phyloP scores from a whole-genome alignment of 2,329 filamentous ascomycete genomes.

The Fusarium graminum region DNA sequence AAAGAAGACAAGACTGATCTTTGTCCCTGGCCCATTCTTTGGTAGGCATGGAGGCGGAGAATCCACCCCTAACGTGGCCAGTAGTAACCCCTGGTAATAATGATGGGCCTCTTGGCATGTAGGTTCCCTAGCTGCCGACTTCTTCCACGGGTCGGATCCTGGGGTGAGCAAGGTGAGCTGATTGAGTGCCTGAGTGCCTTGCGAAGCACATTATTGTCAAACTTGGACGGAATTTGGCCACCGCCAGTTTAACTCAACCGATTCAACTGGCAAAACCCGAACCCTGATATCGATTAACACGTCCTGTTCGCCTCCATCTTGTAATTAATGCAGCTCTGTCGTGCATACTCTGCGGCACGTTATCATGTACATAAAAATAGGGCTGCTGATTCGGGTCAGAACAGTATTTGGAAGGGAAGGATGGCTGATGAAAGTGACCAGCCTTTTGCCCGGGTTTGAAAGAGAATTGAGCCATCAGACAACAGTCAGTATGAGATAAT shows the following conservation, averaged over 20 bases:
- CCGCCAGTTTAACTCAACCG: slow-evolving; percentile 2
- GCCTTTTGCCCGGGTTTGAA: slow-evolving; percentile 31
- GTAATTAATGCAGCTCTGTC: slow-evolving; percentile 35
- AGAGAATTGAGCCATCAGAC: slow-evolving; percentile 18
- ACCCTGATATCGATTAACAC: slow-evolving; percentile 2
- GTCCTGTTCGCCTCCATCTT: not conserved
- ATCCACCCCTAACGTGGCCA: slow-evolving; percentile 18
- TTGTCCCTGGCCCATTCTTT: slow-evolving; percentile 21
- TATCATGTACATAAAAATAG: slow-evolving; percentile 4
- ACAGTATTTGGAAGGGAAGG: slow-evolving; percentile 29
- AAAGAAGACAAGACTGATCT: slow-evolving; percentile 33
- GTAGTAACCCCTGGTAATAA: slow-evolving; percentile 32
- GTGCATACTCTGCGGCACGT: slow-evolving; percentile 30
- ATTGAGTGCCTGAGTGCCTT: slow-evolving; percentile 24
- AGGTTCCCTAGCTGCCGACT: slow-evolving; percentile 30
- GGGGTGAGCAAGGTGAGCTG: slow-evolving; percentile 39
- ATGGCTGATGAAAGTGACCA: slow-evolving; percentile 31
- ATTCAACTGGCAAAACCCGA: slow-evolving; percentile 2
- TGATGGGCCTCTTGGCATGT: slow-evolving; percentile 31
- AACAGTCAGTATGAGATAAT: slow-evolving; percentile 29
- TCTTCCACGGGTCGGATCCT: slow-evolving; percentile 36
- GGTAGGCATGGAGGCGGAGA: slow-evolving; percentile 31
- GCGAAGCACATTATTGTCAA: slow-evolving; percentile 22
- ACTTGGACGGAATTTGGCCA: slow-evolving; percentile 25
- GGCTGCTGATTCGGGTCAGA: slow-evolving; percentile 11